A percentile compares a stretch with the other conserved stretches of the same genome.
Evolutionary conservation across 2,329 filamentous ascomycete species (phyloP).

Genomic region (Phialophora macrospora): DNA sequence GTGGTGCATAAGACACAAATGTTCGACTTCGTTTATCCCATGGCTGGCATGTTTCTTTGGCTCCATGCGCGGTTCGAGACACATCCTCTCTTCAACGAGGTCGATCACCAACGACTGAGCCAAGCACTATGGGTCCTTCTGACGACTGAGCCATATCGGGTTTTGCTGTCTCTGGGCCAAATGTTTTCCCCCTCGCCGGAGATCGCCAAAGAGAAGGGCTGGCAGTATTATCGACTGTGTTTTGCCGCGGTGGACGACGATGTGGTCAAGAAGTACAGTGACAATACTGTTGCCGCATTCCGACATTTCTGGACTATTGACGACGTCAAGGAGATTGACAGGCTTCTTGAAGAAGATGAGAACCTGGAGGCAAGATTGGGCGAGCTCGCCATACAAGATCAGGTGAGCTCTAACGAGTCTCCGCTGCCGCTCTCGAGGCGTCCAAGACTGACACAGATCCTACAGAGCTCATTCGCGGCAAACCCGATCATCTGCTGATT

Average conservation of each 20-base stretch:
- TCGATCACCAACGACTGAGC: slow-evolving; percentile 63
- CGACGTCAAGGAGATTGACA: slow-evolving; percentile 67
- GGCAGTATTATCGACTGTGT: slow-evolving; percentile 76
- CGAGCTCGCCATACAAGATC: slow-evolving; percentile 17
- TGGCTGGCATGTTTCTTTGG: slow-evolving; percentile 94
- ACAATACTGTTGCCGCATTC: slow-evolving; percentile 70
- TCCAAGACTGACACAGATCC: background rate
- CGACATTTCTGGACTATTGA: slow-evolving; percentile 78
- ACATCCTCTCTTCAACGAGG: slow-evolving; percentile 66
- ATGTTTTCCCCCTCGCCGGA: slow-evolving; percentile 73
- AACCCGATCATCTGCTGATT: slow-evolving; percentile 33
- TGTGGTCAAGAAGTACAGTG: slow-evolving; percentile 65
- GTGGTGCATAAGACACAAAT: slow-evolving; percentile 75
- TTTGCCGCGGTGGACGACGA: slow-evolving; percentile 83
- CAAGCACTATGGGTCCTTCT: slow-evolving; percentile 73
- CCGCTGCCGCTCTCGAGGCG: background rate
- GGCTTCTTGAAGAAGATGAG: slow-evolving; percentile 56
- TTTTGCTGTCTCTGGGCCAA: slow-evolving; percentile 71
- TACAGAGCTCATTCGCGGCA: slow-evolving; percentile 23
- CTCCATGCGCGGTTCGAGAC: slow-evolving; percentile 64
- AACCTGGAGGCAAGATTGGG: slow-evolving; percentile 13
- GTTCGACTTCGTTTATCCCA: slow-evolving; percentile 77
- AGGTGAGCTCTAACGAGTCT: slow-evolving; percentile 23
- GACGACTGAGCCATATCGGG: slow-evolving; percentile 70
- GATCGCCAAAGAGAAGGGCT: slow-evolving; percentile 64